Evolutionary conservation across 306 rosid species (phyloP), one percentile per base, ranked within the genome.

Genomic region (Acacia crassicarpa): DNA sequence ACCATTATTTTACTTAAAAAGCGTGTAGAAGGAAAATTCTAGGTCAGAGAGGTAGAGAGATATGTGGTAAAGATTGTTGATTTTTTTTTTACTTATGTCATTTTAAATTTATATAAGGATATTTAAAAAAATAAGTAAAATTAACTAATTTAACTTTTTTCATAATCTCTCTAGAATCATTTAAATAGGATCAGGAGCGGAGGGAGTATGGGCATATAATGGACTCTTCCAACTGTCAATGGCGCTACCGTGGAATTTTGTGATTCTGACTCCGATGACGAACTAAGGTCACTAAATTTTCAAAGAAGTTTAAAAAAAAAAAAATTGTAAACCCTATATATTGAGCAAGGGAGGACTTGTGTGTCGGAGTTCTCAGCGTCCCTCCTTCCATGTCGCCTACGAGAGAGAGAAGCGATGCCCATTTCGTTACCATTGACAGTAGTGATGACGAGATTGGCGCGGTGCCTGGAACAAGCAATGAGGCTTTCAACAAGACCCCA

Each of bases 391-490:
- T 77, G 84, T 32, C 80, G 78, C 87, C 83, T 40, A 84, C 80
- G 67, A 46, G 46, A 33, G 85, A 73, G 72, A 79, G 72, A 81
- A 45, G 17, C 33, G 44, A 76, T 46, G n/a, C 15, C 32, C 11
- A 46, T 20, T 13, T 83, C 78, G 82, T 88, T 53, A 86, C 80
- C 8, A 17, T 90, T 35, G 85, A 80, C 20, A 70, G 77, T 61
- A 83, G 89, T 80, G 87, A 80, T 83, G 90, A 76, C 62, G 92
- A 83, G 4, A 85, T 63, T 25, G 78, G 48, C 22, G 81, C 72
- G 8, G 84, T 35, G 30, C 67, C 78, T 75, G 67, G 72, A 71
- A 35, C 63, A 11, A 83, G 30, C 72, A 46, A 67, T 56, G 72
- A 65, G 33, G 74, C 72, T 43, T 75, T 82, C 4, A 41, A 19